Evolutionary conservation across 352 stramenopile genomes (phyloP).

Genomic region (Phytophthora multivora): DNA sequence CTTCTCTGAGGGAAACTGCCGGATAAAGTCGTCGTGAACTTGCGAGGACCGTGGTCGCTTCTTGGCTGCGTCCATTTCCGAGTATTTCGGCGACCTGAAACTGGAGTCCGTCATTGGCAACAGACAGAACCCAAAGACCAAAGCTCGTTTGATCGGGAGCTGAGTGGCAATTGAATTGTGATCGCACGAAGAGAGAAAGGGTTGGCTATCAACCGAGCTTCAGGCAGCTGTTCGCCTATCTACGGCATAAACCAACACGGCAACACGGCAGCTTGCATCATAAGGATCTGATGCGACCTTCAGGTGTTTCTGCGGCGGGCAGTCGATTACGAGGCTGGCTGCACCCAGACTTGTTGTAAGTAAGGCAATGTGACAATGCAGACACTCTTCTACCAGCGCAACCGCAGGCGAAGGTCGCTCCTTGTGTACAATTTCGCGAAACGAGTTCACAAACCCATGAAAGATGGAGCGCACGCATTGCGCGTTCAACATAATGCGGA

Average conservation of each 20-base stretch:
- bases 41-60: slow-evolving; percentile 10
- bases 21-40: slow-evolving; percentile 18
- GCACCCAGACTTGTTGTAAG: neutral
- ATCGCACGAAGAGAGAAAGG: slow-evolving; percentile 18
- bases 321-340: neutral
- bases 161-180: slow-evolving; percentile 22
- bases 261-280: slow-evolving; percentile 6
- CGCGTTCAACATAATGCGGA: neutral
- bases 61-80: slow-evolving; percentile 12
- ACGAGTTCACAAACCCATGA: neutral
- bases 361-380: slow-evolving; percentile 12
- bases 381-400: slow-evolving; percentile 13
- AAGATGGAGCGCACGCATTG: neutral
- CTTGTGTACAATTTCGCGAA: slow-evolving; percentile 12
- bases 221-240: slow-evolving; percentile 28
- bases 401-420: neutral
- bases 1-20: neutral
- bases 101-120: slow-evolving; percentile 2
- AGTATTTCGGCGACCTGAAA: slow-evolving; percentile 1
- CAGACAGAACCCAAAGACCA: neutral
- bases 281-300: slow-evolving; percentile 20
- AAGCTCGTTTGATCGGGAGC: neutral
- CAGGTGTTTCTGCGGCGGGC: slow-evolving; percentile 9
- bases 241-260: slow-evolving; percentile 6
- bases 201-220: slow-evolving; percentile 24